Evolutionary conservation across 2,329 filamentous ascomycete genomes (phyloP).

Genomic region (Cytospora piceae): DNA sequence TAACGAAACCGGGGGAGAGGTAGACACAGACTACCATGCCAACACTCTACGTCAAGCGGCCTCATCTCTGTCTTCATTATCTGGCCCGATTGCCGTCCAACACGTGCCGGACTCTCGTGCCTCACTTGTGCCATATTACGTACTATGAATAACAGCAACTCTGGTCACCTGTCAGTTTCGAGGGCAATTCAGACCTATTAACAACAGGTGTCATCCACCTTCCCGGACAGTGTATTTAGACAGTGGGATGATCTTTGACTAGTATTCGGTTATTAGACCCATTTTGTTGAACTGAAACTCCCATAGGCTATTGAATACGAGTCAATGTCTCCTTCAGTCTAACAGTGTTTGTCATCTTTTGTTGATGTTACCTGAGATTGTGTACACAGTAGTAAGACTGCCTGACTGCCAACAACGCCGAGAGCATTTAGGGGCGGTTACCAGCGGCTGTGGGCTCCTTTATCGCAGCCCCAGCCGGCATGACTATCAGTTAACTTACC

Average conservation of each 20-base stretch:
- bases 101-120: neutral
- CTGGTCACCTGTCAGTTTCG: neutral
- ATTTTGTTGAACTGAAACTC: too few relatives aligned
- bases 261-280: neutral
- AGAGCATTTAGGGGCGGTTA: conserved; percentile 20
- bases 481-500: neutral
- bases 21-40: neutral
- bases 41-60: neutral
- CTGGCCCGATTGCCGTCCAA: neutral
- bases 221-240: neutral
- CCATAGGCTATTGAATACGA: too few relatives aligned
- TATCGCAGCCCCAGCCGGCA: conserved; percentile 9
- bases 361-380: neutral
- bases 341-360: neutral
- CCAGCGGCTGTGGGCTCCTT: conserved; percentile 23
- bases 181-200: neutral
- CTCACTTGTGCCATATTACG: conserved; percentile 19
- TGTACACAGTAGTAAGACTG: too few relatives aligned
- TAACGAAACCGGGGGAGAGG: neutral
- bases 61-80: neutral
- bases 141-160: conserved; percentile 13
- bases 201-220: neutral
- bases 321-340: neutral
- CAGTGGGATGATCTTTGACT: too few relatives aligned
- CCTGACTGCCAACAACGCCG: neutral